Evolutionary conservation across 2,329 filamentous ascomycete genomes (phyloP), one percentile per base, ranked within the genome.

Genomic region (Colletotrichum cuscutae): DNA sequence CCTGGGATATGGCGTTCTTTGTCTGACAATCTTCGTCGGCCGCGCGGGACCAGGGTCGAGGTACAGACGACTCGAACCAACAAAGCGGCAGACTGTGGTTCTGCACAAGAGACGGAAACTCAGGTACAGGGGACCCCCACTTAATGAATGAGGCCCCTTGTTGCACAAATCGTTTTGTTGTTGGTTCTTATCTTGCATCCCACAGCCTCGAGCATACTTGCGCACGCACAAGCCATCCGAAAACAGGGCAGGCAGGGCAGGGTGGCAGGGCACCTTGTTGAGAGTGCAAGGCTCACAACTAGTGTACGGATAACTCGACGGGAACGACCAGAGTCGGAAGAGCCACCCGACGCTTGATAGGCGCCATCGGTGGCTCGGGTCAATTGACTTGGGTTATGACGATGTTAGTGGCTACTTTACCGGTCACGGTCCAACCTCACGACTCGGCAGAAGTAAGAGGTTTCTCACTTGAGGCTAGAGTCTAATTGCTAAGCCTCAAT

Each of bases 171-270:
- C 46, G 24, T 19, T 26, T 62, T 62, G 60, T 63, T 32, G 46
- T 49, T 63, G 42, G 42, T 63, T 56, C 60, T 52, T 63, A 63
- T 52, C 60, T 52, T 37, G 26, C 59, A 61, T 61, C 11, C 9
- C 24, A 49, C 37, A 30, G 26, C 59, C 59, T 46, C 19, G 26
- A 62, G 26, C 42, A 32, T 24, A 30, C 42, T 11, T 35, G 28
- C 37, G 59, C 24, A 19, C 46, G 35, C 26, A 63, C 56, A 58
- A 35, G 56, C 30, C 30, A 7, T n/a, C n/a, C 13, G 4, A 26
- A 49, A 19, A 49, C 42, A n/a, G 42, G 37, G 37, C 37, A 42
- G 37, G 37, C 42, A 49, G 42, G 37, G 37, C 13, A 42, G 37
- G 5, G 37, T 42, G 37, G 37, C 37, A 42, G 37, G 42, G 42